Percentiles rank a stretch among this genome's conserved stretches.
Conservation (phyloP, 225 moss, liverwort and hornwort genomes). For the Ulota crispa region DNA sequence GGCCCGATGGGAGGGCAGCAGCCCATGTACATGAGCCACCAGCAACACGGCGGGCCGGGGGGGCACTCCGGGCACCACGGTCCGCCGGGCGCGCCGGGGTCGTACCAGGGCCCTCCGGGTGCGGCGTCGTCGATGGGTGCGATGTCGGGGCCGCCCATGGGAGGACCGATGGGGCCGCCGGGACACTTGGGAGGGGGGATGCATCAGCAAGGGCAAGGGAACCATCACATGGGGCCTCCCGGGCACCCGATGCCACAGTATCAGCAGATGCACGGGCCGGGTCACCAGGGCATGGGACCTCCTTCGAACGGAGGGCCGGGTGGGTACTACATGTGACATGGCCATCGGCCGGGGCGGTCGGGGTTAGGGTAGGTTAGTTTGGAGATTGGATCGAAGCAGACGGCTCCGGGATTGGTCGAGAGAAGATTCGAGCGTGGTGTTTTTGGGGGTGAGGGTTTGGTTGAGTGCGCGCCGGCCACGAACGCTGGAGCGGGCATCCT, state of each 20-base stretch:
- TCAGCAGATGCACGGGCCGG: slow-evolving; percentile 91
- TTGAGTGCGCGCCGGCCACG: not conserved
- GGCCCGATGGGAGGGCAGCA: slow-evolving; percentile 68
- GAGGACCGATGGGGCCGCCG: slow-evolving; percentile 65
- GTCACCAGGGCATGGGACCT: slow-evolving; percentile 79
- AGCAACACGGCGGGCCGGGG: slow-evolving; percentile 59
- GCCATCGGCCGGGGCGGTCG: not conserved
- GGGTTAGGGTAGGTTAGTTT: slow-evolving; percentile 31
- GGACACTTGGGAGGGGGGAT: slow-evolving; percentile 79
- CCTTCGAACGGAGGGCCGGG: slow-evolving; percentile 86
- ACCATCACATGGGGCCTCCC: slow-evolving; percentile 79
- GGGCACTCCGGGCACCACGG: slow-evolving; percentile 67
- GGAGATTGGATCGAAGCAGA: slow-evolving; percentile 37
- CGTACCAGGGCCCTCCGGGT: slow-evolving; percentile 66
- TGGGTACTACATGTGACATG: slow-evolving; percentile 85
- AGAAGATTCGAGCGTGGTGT: slow-evolving; percentile 8
- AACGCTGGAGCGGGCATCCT: slow-evolving; percentile 8
- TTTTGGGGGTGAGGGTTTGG: not conserved
- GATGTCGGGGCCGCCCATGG: slow-evolving; percentile 51
- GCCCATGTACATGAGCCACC: slow-evolving; percentile 65
- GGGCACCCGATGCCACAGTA: slow-evolving; percentile 77
- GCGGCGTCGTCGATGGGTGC: slow-evolving; percentile 62
- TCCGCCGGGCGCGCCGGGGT: slow-evolving; percentile 68
- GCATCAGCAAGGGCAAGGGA: slow-evolving; percentile 67
- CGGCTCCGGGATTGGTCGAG: slow-evolving; percentile 5